Evolutionary conservation across 192 early-diverging fungal genomes (phyloP).

Genomic region (Coemansia sp.): DNA sequence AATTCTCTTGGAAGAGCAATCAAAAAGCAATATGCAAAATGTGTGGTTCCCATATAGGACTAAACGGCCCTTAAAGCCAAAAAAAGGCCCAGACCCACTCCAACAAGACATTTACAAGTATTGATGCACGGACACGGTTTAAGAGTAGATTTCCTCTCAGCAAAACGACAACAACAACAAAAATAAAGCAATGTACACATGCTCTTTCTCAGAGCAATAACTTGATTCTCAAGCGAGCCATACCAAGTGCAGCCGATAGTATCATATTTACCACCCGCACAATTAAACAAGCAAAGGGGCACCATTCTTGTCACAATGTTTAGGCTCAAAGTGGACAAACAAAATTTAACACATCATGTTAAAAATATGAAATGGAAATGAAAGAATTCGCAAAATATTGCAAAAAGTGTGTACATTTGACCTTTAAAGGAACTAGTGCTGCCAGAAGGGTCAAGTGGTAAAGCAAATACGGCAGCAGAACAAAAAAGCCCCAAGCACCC

Average conservation of each 20-base stretch:
- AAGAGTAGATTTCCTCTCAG: no score
- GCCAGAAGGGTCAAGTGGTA: not conserved
- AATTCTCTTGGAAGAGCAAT: no score
- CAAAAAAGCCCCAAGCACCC: not conserved
- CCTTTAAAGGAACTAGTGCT: no score
- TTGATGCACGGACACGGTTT: no score
- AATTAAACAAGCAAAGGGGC: not conserved
- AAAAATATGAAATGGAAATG: not conserved
- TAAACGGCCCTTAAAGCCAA: no score
- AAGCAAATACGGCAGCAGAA: constrained; percentile 1
- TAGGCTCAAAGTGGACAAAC: not conserved
- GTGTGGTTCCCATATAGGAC: no score
- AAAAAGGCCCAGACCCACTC: no score
- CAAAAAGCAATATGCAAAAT: no score
- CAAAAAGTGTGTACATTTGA: not conserved
- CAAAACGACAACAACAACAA: not conserved
- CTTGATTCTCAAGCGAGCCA: not conserved
- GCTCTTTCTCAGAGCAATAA: not conserved
- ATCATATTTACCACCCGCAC: not conserved
- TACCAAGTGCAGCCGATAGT: not conserved
- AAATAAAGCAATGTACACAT: not conserved
- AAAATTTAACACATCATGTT: no score
- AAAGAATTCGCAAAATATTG: not conserved
- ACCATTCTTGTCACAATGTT: not conserved
- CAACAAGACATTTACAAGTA: no score